Evolutionary conservation across 352 stramenopile genomes (phyloP), one percentile per base, ranked within the genome.

Genomic region (Saprolegnia parasitica): DNA sequence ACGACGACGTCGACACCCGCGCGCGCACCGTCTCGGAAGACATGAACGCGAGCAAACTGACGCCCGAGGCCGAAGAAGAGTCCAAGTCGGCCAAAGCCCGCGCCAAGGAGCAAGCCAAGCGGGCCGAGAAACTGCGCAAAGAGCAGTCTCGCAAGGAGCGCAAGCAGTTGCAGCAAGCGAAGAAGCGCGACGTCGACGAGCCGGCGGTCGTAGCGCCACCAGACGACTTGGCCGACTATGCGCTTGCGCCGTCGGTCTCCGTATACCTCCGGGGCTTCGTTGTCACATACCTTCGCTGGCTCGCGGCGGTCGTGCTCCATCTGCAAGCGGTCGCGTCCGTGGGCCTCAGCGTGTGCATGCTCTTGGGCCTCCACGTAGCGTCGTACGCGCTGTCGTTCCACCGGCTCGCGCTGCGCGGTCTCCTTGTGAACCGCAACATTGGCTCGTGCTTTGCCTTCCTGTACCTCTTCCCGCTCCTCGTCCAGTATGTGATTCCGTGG

Each of bases 401-500:
- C 68, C 84, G 84, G 9, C 78, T 93, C 0, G 85, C 85, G n/a
- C 91, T 93, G 70, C 84, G 84, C 6, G 82, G 84, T n/a, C 78
- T 93, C 39, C 70, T 91, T 61, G 87, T 82, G n/a, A 86, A 93
- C 71, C 83, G 81, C 13, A 86, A 95, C 71, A 90, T 96, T 65
- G 87, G 85, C 15, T 92, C 93, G 58, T 93, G 86, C 76, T 95
- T 95, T 73, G 78, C 80, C 10, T 95, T 96, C 55, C 74, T 94
- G 5, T 96, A 96, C 76, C 81, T 83, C 4, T 96, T 95, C 46
- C 88, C 88, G 18, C 89, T 89, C 55, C 73, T 96, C 8, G 87
- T 96, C 42, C 83, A 93, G 67, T 90, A 95, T 62, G 83, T 95
- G 29, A 90, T 96, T 57, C 84, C 88, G 20, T 96, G 88, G 88